These are phyloP conservation scores for Pseudogymnoascus sp. DNA, from an alignment of 2,329 filamentous ascomycete species.

Conservation along the genomic window DNA sequence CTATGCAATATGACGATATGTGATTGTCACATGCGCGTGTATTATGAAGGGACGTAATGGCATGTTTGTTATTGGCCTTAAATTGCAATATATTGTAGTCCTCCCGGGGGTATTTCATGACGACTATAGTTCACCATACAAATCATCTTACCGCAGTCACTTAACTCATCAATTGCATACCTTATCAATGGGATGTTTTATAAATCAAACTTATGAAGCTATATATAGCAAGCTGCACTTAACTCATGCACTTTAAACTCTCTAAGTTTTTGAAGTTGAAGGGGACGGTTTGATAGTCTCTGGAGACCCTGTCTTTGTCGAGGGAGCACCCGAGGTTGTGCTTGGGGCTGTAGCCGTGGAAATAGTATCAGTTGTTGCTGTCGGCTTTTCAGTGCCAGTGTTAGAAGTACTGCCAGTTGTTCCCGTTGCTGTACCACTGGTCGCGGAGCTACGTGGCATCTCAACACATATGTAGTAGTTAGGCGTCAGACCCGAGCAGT, in stretches of 20 bases:
- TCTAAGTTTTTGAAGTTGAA: background rate
- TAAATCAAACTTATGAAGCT: background rate
- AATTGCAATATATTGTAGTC: background rate
- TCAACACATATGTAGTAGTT: conserved; percentile 10
- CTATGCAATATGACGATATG: background rate
- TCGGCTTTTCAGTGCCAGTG: background rate
- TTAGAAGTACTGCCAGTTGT: background rate
- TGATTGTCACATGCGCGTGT: background rate
- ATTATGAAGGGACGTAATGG: background rate
- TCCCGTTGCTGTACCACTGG: background rate
- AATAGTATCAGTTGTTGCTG: background rate
- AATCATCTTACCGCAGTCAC: background rate
- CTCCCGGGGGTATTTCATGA: background rate
- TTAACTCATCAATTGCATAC: background rate
- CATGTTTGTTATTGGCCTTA: background rate
- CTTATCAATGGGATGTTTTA: background rate
- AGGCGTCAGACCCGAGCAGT: conserved; percentile 4
- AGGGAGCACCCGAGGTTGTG: background rate
- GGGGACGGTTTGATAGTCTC: background rate
- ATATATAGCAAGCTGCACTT: background rate
- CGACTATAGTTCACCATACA: too few relatives aligned
- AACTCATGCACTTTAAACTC: background rate
- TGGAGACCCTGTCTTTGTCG: background rate
- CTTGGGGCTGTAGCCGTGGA: background rate
- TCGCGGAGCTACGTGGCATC: background rate